phyloP scores from a whole-genome alignment of 345 rosid species.

The Gossypium mustelinum region DNA sequence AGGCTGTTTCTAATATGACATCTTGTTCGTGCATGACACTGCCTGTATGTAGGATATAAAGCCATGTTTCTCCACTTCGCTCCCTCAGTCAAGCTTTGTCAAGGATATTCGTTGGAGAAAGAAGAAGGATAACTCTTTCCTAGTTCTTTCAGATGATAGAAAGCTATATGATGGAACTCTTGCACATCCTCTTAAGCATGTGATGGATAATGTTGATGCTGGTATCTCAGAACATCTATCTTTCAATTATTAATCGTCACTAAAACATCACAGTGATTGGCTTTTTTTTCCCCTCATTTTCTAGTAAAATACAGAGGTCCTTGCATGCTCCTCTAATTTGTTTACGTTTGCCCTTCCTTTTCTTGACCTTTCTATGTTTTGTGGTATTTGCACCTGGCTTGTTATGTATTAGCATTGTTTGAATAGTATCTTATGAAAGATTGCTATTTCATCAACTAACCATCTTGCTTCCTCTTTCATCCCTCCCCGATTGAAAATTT shows the following conservation, averaged over 20 bases:
- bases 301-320: neutral
- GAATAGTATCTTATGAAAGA: neutral
- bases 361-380: neutral
- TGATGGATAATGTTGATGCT: constrained; percentile 75
- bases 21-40: neutral
- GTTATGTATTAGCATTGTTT: neutral
- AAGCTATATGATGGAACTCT: constrained; percentile 58
- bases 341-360: neutral
- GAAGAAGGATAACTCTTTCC: constrained; percentile 48
- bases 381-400: neutral
- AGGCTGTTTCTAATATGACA: neutral
- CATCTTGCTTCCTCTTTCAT: neutral
- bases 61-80: constrained; percentile 50
- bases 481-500: neutral
- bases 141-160: constrained; percentile 55
- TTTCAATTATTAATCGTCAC: neutral
- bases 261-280: neutral
- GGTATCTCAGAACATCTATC: constrained; percentile 39
- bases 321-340: neutral
- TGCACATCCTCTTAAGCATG: constrained; percentile 37
- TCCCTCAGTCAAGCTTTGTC: constrained; percentile 44
- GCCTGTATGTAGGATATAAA: constrained; percentile 39
- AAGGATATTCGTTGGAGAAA: constrained; percentile 75
- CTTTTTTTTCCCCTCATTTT: neutral
- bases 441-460: neutral